Evolutionary conservation across 2,329 filamentous ascomycete species (phyloP).

Genomic region (Monilinia laxa): DNA sequence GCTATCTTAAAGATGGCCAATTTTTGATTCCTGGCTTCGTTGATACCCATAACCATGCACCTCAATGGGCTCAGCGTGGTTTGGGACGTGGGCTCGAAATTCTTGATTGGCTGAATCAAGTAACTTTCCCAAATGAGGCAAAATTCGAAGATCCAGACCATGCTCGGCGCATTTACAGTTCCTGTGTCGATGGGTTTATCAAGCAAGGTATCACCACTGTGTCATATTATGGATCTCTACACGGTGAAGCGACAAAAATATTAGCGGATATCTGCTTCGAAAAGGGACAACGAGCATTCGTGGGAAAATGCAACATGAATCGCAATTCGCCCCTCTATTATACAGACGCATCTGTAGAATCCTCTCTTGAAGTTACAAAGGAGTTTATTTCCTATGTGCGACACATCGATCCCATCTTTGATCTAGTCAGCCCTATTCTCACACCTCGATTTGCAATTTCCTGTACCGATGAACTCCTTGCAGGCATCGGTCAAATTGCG

Average conservation of each 20-base stretch:
- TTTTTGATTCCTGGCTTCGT: slow-evolving; percentile 61
- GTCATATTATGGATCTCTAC: slow-evolving; percentile 84
- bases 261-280: slow-evolving; percentile 77
- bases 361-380: slow-evolving; percentile 30
- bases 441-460: slow-evolving; percentile 40
- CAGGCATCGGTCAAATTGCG: slow-evolving; percentile 56
- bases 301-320: slow-evolving; percentile 78
- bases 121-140: slow-evolving; percentile 65
- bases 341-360: slow-evolving; percentile 47
- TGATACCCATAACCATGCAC: slow-evolving; percentile 69
- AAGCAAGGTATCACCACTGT: slow-evolving; percentile 87
- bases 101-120: slow-evolving; percentile 61
- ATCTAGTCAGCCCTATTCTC: slow-evolving; percentile 54
- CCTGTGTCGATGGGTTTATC: slow-evolving; percentile 74
- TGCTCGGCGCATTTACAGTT: slow-evolving; percentile 70
- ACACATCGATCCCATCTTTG: slow-evolving; percentile 48
- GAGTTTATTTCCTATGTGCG: slow-evolving; percentile 37
- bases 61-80: slow-evolving; percentile 51
- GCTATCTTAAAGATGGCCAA: slow-evolving; percentile 23
- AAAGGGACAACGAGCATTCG: slow-evolving; percentile 79
- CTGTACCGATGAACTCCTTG: slow-evolving; percentile 55
- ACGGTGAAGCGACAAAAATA: slow-evolving; percentile 80
- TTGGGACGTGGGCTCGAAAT: slow-evolving; percentile 37
- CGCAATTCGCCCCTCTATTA: slow-evolving; percentile 58
- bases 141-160: slow-evolving; percentile 63